Evolutionary conservation across 2,329 filamentous ascomycete genomes (phyloP).

Genomic region (Verticillium alfalfae): DNA sequence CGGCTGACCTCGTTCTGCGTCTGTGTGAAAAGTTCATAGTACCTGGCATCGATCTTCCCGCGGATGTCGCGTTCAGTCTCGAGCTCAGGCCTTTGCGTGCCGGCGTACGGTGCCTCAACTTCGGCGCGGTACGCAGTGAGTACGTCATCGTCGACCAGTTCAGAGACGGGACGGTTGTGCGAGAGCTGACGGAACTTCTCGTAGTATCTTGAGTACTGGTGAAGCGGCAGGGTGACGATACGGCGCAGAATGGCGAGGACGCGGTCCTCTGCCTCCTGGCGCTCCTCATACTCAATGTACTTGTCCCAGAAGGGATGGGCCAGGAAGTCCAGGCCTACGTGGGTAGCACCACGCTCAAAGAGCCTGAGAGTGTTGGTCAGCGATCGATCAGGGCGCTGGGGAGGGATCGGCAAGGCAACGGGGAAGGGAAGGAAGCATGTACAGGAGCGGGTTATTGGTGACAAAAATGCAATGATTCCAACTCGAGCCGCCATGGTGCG

Average conservation of each 20-base stretch:
- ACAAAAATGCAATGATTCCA: constrained; percentile 45
- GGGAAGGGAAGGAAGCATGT: constrained; percentile 37
- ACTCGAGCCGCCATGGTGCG: constrained; percentile 33
- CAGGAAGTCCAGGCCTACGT: constrained; percentile 87
- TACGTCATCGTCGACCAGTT: constrained; percentile 65
- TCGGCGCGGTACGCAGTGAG: constrained; percentile 67
- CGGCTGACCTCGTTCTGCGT: constrained; percentile 87
- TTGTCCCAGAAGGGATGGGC: constrained; percentile 98
- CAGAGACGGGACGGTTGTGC: constrained; percentile 64
- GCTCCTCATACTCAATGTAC: constrained; percentile 95
- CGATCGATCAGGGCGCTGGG: constrained; percentile 6
- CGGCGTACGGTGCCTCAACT: constrained; percentile 54
- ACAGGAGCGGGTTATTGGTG: constrained; percentile 40
- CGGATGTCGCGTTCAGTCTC: constrained; percentile 83
- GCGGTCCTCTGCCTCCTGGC: constrained; percentile 75
- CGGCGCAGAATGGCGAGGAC: constrained; percentile 80
- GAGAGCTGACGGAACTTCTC: constrained; percentile 80
- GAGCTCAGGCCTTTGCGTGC: constrained; percentile 57
- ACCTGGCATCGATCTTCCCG: constrained; percentile 70
- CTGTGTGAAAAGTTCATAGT: constrained; percentile 72
- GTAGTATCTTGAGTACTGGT: constrained; percentile 93
- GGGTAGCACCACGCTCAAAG: constrained; percentile 82
- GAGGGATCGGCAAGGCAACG: constrained; percentile 26
- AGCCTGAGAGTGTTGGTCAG: constrained; percentile 55
- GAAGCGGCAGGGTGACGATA: constrained; percentile 85